Base-by-base conservation (phyloP, 352 stramenopile species). In the Phytophthora rubi region DNA sequence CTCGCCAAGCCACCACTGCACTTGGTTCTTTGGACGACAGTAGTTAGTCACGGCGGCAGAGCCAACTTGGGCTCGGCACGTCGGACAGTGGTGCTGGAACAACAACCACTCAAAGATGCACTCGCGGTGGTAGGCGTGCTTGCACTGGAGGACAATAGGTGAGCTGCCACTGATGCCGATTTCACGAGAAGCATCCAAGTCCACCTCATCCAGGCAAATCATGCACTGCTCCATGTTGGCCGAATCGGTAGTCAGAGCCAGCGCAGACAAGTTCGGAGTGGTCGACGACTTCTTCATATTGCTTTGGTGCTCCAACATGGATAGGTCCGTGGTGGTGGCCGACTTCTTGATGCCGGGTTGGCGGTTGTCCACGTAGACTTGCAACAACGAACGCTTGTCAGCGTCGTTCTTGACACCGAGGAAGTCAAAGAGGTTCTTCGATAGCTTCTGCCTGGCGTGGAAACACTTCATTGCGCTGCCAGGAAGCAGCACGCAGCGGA, bases 391-490 rank as follows among this genome's bases (percentile, higher is more conserved):
- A 26, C 84, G 84, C 39, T 76, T 82, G 62, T 90, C 82, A 15
- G 72, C 67, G 21, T 75, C 75, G 61, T 90, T 57, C 32, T 81
- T 65, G 3, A 92, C 84, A 18, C 81, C 76, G 4, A 92, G 79
- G 59, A 91, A 90, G 58, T 81, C 64, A 49, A 89, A 90, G 15
- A 92, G 51, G 35, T 87, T 75, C 16, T 26, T 61, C 21, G 84
- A 79, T 10, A 92, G 73, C 3, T 75, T 63, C 28, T 79, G 75
- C 33, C 82, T 82, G 5, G 84, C 81, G 23, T 73, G 63, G 26
- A 79, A 69, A 30, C 84, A 92, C 71, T 85, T 90, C 84, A 92
- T 92, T n/a, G 84, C 81, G 47, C 80, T 91, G 8, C 84, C 84
- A 32, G 82, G 81, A 21, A 90, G 74, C 44, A 92, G 66, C 35